phyloP scores from a whole-genome alignment of 495 filamentous ascomycete species.

The Staphylotrichum longicolle region DNA sequence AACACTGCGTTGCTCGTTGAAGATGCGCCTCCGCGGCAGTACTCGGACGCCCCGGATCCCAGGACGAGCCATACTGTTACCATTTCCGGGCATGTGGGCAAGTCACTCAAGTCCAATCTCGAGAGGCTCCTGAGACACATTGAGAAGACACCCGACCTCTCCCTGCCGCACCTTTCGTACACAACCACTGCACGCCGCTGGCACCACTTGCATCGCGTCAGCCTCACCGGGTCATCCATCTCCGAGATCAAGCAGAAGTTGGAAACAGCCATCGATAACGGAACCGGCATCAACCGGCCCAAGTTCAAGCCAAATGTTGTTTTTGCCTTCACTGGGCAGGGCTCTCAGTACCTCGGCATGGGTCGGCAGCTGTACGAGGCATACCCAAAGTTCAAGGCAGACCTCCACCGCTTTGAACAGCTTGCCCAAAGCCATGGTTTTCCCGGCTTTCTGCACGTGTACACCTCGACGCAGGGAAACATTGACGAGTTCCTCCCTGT shows the following conservation, averaged over 20 bases:
- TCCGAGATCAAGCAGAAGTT: constrained; percentile 63
- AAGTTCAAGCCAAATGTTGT: constrained; percentile 55
- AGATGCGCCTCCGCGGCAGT: constrained; percentile 41
- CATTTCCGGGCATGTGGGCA: constrained; percentile 51
- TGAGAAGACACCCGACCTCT: constrained; percentile 28
- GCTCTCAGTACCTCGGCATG: constrained; percentile 60
- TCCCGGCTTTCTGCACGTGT: constrained; percentile 59
- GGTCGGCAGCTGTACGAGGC: constrained; percentile 63
- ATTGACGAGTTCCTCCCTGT: constrained; percentile 61
- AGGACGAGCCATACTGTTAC: constrained; percentile 50
- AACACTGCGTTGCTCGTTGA: constrained; percentile 61
- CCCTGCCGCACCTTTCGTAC: constrained; percentile 33
- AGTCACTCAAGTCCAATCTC: constrained; percentile 48
- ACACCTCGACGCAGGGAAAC: constrained; percentile 56
- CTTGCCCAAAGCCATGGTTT: constrained; percentile 66
- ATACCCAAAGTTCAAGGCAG: constrained; percentile 54
- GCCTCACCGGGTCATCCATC: constrained; percentile 64
- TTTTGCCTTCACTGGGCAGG: constrained; percentile 68
- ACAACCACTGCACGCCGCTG: constrained; percentile 22
- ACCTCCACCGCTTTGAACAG: constrained; percentile 63
- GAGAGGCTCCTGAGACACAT: constrained; percentile 49
- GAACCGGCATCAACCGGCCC: constrained; percentile 33
- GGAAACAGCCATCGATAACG: constrained; percentile 35
- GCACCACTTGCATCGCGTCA: constrained; percentile 67
- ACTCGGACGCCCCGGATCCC: constrained; percentile 36